Base-by-base conservation (phyloP, 179 eudicot genomes). In the Spinacia oleracea region DNA sequence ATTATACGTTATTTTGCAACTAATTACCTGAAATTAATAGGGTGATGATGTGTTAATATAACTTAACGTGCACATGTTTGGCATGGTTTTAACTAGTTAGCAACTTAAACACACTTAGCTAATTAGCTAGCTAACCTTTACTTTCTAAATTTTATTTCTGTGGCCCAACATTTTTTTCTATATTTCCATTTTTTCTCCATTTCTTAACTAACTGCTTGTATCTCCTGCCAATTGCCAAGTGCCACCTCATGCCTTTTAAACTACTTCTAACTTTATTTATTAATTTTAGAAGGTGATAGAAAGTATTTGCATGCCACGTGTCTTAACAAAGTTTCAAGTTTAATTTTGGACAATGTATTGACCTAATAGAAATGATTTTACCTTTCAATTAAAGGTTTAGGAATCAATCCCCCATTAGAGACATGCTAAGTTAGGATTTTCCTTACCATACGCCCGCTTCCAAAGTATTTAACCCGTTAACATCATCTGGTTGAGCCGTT, bases 21-120 rank as follows among this genome's bases (percentile, higher is more conserved):
- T n/a, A n/a, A n/a, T n/a, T n/a, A n/a, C n/a, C n/a, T n/a, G n/a
- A n/a, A n/a, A n/a, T 20, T 25, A 31, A 6, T 35, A 31, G 23
- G 1, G 9, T 72, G 75, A 72, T 14, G 38, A 20, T 16, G 35
- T 34, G 70, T 48, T 48, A 15, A 20, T 9, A 16, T 25, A 73
- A 73, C 66, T 64, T 73, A 55, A 79, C 73, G 82, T 80, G 82
- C 82, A 80, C 82, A 80, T 80, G 82, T 80, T 80, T 80, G 82
- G 74, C 82, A 64, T 74, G 82, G 78, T 51, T 67, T 66, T 20
- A 72, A 31, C 51, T 74, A 29, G 82, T 65, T 74, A 74, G 25
- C 73, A 74, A 74, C 59, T 73, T 9, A 79, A 42, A 55, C 78
- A n/a, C n/a, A 53, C 74, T 53, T 27, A 58, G 63, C 18, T 15